Conservation (phyloP, 805 yeast species). For the Candida maris region DNA sequence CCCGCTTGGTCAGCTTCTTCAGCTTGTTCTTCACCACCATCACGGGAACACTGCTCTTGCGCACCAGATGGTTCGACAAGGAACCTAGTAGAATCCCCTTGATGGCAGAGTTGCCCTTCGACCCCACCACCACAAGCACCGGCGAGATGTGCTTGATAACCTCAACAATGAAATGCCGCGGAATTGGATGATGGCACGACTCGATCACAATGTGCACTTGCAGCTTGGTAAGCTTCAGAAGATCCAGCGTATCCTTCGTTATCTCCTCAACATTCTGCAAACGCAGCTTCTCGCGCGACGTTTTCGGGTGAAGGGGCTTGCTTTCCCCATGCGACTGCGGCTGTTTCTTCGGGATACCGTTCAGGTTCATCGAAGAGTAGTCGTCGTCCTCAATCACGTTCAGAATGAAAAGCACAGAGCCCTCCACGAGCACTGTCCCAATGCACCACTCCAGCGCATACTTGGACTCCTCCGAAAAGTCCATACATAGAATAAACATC, state of each 20-base stretch:
- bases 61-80: conserved; percentile 66
- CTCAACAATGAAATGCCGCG: conserved; percentile 66
- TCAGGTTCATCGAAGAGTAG: conserved; percentile 32
- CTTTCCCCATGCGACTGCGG: conserved; percentile 11
- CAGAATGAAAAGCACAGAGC: conserved; percentile 74
- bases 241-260: conserved; percentile 36
- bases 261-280: conserved; percentile 41
- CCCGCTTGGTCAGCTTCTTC: conserved; percentile 60
- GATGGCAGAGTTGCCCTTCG: conserved; percentile 67
- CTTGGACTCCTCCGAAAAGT: conserved; percentile 75
- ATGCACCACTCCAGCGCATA: conserved; percentile 86
- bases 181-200: conserved; percentile 72
- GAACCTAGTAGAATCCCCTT: conserved; percentile 74
- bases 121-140: conserved; percentile 70
- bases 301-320: conserved; percentile 14
- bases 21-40: conserved; percentile 76
- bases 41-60: conserved; percentile 69
- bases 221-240: conserved; percentile 61
- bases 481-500: conserved; percentile 74
- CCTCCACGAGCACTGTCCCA: conserved; percentile 80
- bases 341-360: conserved; percentile 29
- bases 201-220: conserved; percentile 73
- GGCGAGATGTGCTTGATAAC: conserved; percentile 69
- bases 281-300: conserved; percentile 36
- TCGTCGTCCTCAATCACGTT: conserved; percentile 50